Base-by-base conservation (phyloP, 164 flowering plant genomes). In the Macadamia integrifolia region DNA sequence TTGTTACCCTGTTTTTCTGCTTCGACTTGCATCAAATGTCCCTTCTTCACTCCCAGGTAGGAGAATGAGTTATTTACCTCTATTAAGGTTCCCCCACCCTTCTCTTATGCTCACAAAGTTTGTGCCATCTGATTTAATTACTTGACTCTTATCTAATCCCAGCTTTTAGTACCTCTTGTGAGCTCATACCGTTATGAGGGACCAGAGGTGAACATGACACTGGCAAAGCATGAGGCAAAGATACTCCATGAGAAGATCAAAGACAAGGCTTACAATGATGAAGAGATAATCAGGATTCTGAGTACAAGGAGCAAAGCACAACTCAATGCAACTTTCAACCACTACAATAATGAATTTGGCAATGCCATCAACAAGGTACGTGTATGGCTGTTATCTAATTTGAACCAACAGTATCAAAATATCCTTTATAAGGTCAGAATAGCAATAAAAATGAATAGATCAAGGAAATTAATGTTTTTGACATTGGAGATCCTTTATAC, bases 241-340 rank as follows among this genome's bases (percentile, higher is more conserved):
- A 68, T 83, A 50, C 86, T 92, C 40, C 86, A 80, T 49, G 80
- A 84, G 62, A 81, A 83, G 61, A 84, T 90, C 46, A 60, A 68
- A 0, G 84, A 77, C 10, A 87, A 86, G 77, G 80, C 74, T 4
- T 85, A 82, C 74, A 71, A 53, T 68, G 59, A 87, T 66, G 97
- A 88, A 9, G 98, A 94, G 53, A 56, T 94, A 6, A 81, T 90
- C 65, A 82, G 97, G 71, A 85, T 94, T 52, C 66, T 90, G 43
- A 74, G 78, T 10, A 91, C 97, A 57, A 83, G 98, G 82, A 94
- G 98, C 89, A 93, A 87, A 80, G 74, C 88, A 23, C 97, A 94
- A 80, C 84, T 93, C 43, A 71, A 61, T 74, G 93, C 96, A 32
- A 92, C 93, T 28, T 78, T 89, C 72, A 92, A 92, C 79, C 77